phyloP scores from a whole-genome alignment of 139 green algal species.

The Chlorella sp. region DNA sequence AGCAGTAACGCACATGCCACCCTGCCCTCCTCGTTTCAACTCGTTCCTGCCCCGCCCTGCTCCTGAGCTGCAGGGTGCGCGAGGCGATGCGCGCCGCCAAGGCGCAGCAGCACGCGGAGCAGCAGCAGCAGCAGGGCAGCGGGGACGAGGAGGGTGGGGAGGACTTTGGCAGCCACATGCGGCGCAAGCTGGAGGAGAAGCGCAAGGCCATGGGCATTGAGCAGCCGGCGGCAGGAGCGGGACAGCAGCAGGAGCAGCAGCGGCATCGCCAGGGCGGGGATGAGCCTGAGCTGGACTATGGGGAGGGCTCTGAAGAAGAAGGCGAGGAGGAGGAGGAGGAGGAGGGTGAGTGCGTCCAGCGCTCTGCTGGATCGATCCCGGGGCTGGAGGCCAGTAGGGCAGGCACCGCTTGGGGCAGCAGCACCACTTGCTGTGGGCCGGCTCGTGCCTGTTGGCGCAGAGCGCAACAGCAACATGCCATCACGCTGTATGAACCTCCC shows the following conservation, averaged over 20 bases:
- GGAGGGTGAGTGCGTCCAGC: too few species aligned
- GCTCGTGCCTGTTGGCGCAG: too few species aligned
- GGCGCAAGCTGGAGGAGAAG: constrained; percentile 31
- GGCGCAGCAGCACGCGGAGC: constrained; percentile 32
- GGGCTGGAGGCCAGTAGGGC: too few species aligned
- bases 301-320: constrained; percentile 29
- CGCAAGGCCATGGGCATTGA: constrained; percentile 12
- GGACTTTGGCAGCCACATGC: constrained; percentile 57
- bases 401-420: too few species aligned
- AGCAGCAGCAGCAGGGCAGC: background rate
- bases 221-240: background rate
- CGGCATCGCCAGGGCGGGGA: background rate
- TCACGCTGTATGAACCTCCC: too few species aligned
- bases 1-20: too few species aligned
- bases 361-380: too few species aligned
- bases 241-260: background rate
- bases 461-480: too few species aligned
- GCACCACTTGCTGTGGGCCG: too few species aligned
- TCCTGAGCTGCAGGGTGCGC: constrained; percentile 26
- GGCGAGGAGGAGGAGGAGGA: background rate
- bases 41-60: too few species aligned
- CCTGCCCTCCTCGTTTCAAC: too few species aligned
- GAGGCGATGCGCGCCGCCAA: constrained; percentile 50
- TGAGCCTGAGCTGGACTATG: constrained; percentile 14
- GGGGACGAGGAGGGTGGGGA: background rate